Evolutionary conservation across 2,329 filamentous ascomycete genomes (phyloP).

Genomic region (Fusarium humuli): DNA sequence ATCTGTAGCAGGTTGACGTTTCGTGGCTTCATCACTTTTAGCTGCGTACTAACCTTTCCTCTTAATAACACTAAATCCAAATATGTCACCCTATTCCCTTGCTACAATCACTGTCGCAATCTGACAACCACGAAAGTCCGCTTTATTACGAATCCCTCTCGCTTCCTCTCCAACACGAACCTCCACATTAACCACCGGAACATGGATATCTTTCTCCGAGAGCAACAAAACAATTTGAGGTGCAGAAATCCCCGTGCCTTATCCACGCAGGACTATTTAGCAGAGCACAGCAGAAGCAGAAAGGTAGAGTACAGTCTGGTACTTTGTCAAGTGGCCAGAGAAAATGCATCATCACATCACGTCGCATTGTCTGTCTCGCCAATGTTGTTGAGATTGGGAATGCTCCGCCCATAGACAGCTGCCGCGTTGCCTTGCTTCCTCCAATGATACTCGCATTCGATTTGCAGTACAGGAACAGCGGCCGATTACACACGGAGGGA

Average conservation of each 20-base stretch:
- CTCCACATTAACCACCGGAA: conserved; percentile 18
- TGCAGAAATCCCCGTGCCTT: conserved; percentile 36
- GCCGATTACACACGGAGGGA: conserved; percentile 38
- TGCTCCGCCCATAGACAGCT: conserved; percentile 40
- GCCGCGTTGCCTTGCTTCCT: conserved; percentile 40
- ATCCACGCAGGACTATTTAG: conserved; percentile 31
- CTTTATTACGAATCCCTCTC: conserved; percentile 11
- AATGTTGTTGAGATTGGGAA: conserved; percentile 39
- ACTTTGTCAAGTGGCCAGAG: conserved; percentile 34
- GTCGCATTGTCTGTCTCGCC: conserved; percentile 41
- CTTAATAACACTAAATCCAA: conserved; percentile 1
- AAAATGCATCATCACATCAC: conserved; percentile 45
- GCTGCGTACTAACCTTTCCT: neutral
- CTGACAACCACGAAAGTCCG: conserved; percentile 3
- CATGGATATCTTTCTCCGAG: conserved; percentile 24
- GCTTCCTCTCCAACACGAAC: conserved; percentile 8
- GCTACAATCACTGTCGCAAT: conserved; percentile 7
- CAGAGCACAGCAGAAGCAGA: conserved; percentile 6
- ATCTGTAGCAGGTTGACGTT: conserved; percentile 16
- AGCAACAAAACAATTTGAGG: conserved; percentile 27
- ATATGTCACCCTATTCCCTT: conserved; percentile 13
- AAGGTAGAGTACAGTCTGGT: conserved; percentile 10
- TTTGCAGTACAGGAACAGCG: conserved; percentile 14
- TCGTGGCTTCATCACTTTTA: conserved; percentile 16
- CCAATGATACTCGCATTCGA: conserved; percentile 30